Evolutionary conservation across 2,329 filamentous ascomycete genomes (phyloP).

Genomic region (Diaporthe citrichinensis): DNA sequence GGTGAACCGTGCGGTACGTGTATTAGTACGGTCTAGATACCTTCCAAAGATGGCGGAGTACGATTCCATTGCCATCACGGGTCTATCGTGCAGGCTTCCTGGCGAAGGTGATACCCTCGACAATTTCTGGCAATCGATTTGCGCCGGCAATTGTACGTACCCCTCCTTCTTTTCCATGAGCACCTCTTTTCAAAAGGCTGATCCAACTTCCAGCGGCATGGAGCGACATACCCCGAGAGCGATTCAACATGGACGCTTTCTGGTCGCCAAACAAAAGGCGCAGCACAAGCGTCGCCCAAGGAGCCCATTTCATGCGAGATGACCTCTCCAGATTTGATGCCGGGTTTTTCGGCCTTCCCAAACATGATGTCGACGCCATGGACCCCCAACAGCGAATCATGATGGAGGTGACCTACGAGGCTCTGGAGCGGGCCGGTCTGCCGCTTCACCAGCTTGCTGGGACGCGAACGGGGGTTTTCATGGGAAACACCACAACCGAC

Average conservation of each 20-base stretch:
- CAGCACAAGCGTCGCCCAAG: slow-evolving; percentile 4
- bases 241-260: slow-evolving; percentile 16
- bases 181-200: not conserved
- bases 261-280: slow-evolving; percentile 5
- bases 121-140: slow-evolving; percentile 13
- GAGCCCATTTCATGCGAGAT: slow-evolving; percentile 1
- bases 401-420: slow-evolving; percentile 30
- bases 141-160: slow-evolving; percentile 4
- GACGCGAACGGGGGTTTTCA: slow-evolving; percentile 11
- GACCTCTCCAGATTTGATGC: slow-evolving; percentile 9
- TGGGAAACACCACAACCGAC: slow-evolving; percentile 1
- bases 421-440: slow-evolving; percentile 26
- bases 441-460: not conserved
- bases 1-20: not conserved
- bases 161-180: not conserved
- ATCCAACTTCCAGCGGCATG: not conserved
- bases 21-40: not conserved
- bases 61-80: slow-evolving; percentile 3
- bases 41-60: not conserved
- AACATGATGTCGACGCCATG: slow-evolving; percentile 6
- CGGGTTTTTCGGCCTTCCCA: slow-evolving; percentile 1
- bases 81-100: slow-evolving; percentile 13
- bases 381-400: slow-evolving; percentile 14
- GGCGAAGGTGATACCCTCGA: slow-evolving; percentile 13
- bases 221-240: slow-evolving; percentile 8